Evolutionary conservation across 2,329 filamentous ascomycete genomes (phyloP), one percentile per base, ranked within the genome.

Genomic region (Hyphodiscus sp.): DNA sequence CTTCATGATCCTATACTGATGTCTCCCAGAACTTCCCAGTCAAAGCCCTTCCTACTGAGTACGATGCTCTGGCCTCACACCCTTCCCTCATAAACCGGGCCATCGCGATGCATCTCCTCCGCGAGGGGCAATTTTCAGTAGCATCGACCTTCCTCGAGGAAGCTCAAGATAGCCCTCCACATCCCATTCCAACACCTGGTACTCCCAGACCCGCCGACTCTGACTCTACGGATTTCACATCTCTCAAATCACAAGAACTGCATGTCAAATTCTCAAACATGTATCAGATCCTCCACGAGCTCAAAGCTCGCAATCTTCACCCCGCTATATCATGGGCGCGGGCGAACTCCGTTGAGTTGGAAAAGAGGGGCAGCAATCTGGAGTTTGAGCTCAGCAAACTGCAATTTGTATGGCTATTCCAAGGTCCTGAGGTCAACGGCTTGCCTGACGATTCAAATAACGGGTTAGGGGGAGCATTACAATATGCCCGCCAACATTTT

Each of bases 31-130:
- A 68, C 41, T 63, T 68, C 29, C 66, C 67, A 47, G 57, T 62
- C 23, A 85, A 85, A 72, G 79, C 82, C 15, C 82, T 92, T 0
- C 87, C 85, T 15, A 87, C 83, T 65, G 87, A 91, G 54, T 85
- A 90, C 64, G 90, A 95, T 70, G 86, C 85, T 33, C 83, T 96
- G 69, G 84, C 82, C 1, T 80, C 85, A 19, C 84, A 95, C 60
- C 80, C 87, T 3, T 76, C 79, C 16, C 77, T 96, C 13, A 89
- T 97, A 67, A 95, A 96, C 71, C 83, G 91, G 53, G 92, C 94
- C 7, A 95, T 99, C 63, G 89, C 89, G 10, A 96, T 97, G 91
- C 94, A 99, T 67, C 80, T 99, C 20, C 79, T 99, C 41, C 88
- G 94, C 42, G 92, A 97, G 72, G 94, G 94, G 47, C 88, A 96